A percentile compares a stretch with the other conserved stretches of the same genome.
These are phyloP conservation scores for Ascochyta viciae-villosae DNA, from an alignment of 2,329 filamentous ascomycete species.

Conservation along the genomic window DNA sequence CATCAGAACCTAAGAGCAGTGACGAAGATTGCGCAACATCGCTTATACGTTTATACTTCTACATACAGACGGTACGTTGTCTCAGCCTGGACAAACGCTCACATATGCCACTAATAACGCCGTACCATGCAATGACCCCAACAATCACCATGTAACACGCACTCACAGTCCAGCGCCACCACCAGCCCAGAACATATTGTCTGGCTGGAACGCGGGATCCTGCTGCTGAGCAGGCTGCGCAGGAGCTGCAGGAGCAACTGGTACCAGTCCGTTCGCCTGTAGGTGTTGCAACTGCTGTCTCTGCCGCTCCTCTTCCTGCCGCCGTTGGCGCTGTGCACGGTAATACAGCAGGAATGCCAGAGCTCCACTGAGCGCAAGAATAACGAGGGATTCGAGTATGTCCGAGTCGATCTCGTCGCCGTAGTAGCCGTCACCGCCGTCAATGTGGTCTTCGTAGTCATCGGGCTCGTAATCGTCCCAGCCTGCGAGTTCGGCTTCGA, in stretches of 20 bases:
- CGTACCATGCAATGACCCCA: conserved; percentile 1
- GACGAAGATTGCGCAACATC: no score
- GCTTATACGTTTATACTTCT: no score
- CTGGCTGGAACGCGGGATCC: conserved; percentile 1
- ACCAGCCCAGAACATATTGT: conserved; percentile 15
- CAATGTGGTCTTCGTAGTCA: conserved; percentile 51
- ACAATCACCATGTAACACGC: background rate
- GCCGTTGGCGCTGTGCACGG: conserved; percentile 66
- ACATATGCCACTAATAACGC: conserved; percentile 4
- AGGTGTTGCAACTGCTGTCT: conserved; percentile 32
- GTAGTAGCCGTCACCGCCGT: conserved; percentile 62
- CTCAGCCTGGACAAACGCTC: background rate
- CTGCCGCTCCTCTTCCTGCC: conserved; percentile 52
- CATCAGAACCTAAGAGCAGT: no score
- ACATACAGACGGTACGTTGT: background rate
- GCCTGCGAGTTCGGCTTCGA: conserved; percentile 65
- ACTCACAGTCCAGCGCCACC: conserved; percentile 10
- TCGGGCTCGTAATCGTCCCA: conserved; percentile 64
- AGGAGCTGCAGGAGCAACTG: background rate
- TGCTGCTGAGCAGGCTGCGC: background rate
- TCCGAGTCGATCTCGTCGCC: conserved; percentile 74
- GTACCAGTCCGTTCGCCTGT: background rate
- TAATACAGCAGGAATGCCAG: conserved; percentile 84
- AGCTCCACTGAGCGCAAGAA: conserved; percentile 76
- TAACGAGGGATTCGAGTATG: conserved; percentile 82